A percentile compares a stretch with the other conserved stretches of the same genome.
phyloP scores from a whole-genome alignment of 2,329 filamentous ascomycete species.

The Claviceps sp. region DNA sequence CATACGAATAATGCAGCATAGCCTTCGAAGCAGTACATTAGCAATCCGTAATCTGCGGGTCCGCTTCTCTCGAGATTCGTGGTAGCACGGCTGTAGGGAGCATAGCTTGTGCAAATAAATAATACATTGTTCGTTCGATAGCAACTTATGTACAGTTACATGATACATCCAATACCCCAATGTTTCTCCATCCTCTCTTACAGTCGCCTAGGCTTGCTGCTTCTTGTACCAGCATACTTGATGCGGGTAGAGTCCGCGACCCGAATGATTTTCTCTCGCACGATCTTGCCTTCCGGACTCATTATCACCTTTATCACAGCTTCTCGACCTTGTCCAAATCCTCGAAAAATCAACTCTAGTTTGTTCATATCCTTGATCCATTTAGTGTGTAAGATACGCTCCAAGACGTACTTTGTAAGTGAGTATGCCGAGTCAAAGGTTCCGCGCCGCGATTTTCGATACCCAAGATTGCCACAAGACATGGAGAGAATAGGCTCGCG shows the following conservation, averaged over 20 bases:
- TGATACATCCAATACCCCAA: background rate
- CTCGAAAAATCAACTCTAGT: conserved; percentile 69
- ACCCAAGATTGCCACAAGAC: conserved; percentile 81
- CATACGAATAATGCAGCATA: conserved; percentile 1
- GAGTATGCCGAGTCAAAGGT: conserved; percentile 90
- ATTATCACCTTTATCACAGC: conserved; percentile 82
- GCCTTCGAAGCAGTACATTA: background rate
- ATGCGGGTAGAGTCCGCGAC: conserved; percentile 78
- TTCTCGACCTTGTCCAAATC: conserved; percentile 77
- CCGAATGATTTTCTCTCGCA: conserved; percentile 62
- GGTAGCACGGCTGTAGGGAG: conserved; percentile 14
- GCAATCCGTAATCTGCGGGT: background rate
- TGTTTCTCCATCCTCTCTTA: conserved; percentile 10
- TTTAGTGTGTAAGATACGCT: conserved; percentile 70
- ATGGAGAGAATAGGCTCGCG: conserved; percentile 66
- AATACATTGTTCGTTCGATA: conserved; percentile 17
- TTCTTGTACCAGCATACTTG: conserved; percentile 92
- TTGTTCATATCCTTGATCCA: conserved; percentile 61
- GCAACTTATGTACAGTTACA: background rate
- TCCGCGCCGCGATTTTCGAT: conserved; percentile 66
- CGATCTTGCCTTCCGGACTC: conserved; percentile 65
- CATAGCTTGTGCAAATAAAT: conserved; percentile 21
- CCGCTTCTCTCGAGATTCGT: background rate
- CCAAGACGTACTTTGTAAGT: conserved; percentile 69
- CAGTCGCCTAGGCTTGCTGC: conserved; percentile 71